Evolutionary conservation across 306 rosid genomes (phyloP), one percentile per base, ranked within the genome.

Genomic region (Chamaecrista fasciculata): DNA sequence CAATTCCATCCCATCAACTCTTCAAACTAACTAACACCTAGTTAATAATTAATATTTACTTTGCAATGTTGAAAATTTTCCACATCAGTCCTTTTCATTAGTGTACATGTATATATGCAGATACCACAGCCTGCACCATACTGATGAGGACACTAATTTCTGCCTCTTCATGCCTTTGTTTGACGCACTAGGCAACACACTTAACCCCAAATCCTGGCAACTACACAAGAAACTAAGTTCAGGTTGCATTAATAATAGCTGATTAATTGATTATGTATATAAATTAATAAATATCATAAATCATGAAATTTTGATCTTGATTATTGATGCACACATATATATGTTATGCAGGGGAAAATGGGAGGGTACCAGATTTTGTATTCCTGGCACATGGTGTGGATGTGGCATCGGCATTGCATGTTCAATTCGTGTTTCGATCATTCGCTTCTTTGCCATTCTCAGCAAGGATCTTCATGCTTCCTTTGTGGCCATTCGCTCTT

Each of bases 151-250:
- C 16, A 52, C 78, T 62, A 92, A 92, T 62, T 89, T 89, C 84
- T 89, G 96, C 86, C 95, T 92, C 68, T 92, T 89, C 64, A 89
- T 92, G 98, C 98, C 98, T 62, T 82, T 92, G 33, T 92, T 92
- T 66, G 96, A 92, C 46, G 85, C 70, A 2, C 21, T 92, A 9
- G 88, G 98, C 68, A 71, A 82, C 6, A 92, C 96, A 0, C 76
- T 85, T 7, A 83, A 82, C 79, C 34, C 18, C 6, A 84, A 76
- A 33, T 85, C 98, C 1, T 89, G 96, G 98, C 73, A 83, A 53
- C 68, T 84, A 18, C 95, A 89, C 79, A 79, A 86, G 59, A 63
- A 71, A 67, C 66, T 77, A 2, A 80, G 87, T 67, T 60, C 74
- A 61, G 86, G 78, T 71, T 62, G 6, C 34, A 9, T n/a, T n/a